phyloP scores from a whole-genome alignment of 2,329 filamentous ascomycete genomes.

The Trichophyton equinum region DNA sequence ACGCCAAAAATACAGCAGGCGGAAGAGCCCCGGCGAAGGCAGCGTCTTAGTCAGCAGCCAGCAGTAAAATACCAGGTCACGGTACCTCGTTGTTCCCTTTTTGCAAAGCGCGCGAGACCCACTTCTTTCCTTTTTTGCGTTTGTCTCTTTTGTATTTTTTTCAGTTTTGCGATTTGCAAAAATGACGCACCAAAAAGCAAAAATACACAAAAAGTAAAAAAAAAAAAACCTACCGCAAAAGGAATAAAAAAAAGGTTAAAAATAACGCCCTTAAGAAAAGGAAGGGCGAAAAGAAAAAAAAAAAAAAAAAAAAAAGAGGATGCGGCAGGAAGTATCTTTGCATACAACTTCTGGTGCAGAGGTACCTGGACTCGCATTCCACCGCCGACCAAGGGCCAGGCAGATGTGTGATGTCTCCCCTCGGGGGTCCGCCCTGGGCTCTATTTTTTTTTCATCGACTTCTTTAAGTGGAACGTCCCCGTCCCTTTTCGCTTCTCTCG shows the following conservation, averaged over 20 bases:
- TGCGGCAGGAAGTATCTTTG: not conserved
- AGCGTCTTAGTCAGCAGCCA: not conserved
- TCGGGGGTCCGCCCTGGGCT: not conserved
- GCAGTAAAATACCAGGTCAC: not conserved
- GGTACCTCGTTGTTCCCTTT: constrained; percentile 1
- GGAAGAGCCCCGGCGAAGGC: not conserved
- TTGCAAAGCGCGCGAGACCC: too few species aligned
- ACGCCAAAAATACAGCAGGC: not conserved
- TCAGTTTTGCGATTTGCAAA: not conserved
- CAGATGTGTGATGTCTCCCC: not conserved
- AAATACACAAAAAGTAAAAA: not conserved
- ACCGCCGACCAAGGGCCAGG: not conserved
- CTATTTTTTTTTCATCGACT: not conserved
- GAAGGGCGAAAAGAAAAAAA: not conserved
- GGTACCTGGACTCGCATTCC: not conserved
- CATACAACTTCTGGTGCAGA: not conserved
- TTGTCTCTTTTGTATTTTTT: not conserved
- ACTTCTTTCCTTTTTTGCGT: not conserved
- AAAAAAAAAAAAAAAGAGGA: not conserved
- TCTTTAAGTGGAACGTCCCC: constrained; percentile 3
- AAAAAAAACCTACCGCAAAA: not conserved
- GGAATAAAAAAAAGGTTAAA: not conserved
- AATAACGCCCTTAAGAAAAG: not conserved
- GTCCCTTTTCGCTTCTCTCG: constrained; percentile 3
- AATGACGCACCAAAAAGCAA: not conserved